Base-by-base conservation (phyloP, 2,329 filamentous ascomycete genomes). In the Penicillium sp. region DNA sequence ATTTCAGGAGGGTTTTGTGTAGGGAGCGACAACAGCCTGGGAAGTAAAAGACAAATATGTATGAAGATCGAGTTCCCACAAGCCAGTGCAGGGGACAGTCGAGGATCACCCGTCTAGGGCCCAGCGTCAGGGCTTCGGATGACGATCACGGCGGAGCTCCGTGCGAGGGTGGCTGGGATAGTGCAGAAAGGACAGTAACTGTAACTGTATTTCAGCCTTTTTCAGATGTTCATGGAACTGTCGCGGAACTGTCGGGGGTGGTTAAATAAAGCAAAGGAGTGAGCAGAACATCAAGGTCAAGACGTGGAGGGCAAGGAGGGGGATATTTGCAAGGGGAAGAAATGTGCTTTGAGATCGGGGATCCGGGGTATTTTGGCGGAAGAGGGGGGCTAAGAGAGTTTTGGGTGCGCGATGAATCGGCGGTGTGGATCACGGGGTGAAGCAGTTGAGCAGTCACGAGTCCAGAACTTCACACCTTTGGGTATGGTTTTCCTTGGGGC, bases 391-490 rank as follows among this genome's bases (percentile, higher is more conserved):
- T n/a, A 38, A 30, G 35, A 54, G 22, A 40, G 33, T 40, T 40
- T 58, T 37, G 45, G 53, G 33, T 13, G 50, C 44, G 38, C 40
- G 54, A 44, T 19, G 24, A 58, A 61, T 59, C 59, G 63, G 66
- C 65, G 67, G 68, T 70, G 69, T 70, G 64, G 66, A 67, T 70
- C 67, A 70, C 63, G 59, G 54, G 61, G 54, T 40, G 35, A 26
- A 24, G 30, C 33, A 38, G 22, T 54, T 26, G 33, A 30, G 24
- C 47, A 44, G 44, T 50, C 37, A 61, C 28, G 47, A 53, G 35
- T 19, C 44, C 40, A 49, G 54, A 47, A n/a, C 19, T 33, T 26
- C 30, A 54, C n/a, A 35, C 30, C 22, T 54, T 28, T 38, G 17
- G 35, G 35, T 28, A 13, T 22, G 19, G 17, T 37, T 30, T n/a